Evolutionary conservation across 73 alveolate species (phyloP).

Genomic region (Tetrahymena thermophila): DNA sequence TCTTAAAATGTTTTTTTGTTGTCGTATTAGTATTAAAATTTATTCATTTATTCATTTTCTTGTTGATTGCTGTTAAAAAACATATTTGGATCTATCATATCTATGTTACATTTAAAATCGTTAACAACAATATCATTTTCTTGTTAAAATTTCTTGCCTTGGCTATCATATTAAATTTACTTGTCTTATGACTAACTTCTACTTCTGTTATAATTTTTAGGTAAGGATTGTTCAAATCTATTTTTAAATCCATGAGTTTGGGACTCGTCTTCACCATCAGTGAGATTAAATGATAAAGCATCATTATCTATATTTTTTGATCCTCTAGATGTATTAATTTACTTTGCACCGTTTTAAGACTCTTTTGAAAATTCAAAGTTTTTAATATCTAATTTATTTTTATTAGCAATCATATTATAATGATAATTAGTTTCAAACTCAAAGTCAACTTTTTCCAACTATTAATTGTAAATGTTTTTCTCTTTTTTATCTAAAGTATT

Average conservation of each 20-base stretch:
- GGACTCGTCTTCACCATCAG: neutral
- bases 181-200: neutral
- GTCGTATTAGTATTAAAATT: neutral
- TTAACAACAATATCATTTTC: neutral
- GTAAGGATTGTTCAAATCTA: neutral
- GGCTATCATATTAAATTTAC: neutral
- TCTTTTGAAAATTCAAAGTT: neutral
- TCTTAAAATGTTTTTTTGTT: neutral
- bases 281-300: neutral
- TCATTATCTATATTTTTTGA: neutral
- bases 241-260: neutral
- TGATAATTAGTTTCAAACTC: neutral
- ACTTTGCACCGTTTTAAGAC: neutral
- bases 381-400: neutral
- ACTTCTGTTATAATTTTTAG: neutral
- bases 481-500: neutral
- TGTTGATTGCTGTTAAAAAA: neutral
- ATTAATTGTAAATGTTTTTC: neutral
- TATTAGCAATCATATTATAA: neutral
- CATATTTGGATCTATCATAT: neutral
- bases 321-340: neutral
- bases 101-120: neutral
- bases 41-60: neutral
- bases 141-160: neutral
- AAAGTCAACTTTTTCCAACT: neutral